Percentiles rank a stretch among this genome's conserved stretches.
Conservation (phyloP, 257 asterid species). For the Orobanche coerulescens region DNA sequence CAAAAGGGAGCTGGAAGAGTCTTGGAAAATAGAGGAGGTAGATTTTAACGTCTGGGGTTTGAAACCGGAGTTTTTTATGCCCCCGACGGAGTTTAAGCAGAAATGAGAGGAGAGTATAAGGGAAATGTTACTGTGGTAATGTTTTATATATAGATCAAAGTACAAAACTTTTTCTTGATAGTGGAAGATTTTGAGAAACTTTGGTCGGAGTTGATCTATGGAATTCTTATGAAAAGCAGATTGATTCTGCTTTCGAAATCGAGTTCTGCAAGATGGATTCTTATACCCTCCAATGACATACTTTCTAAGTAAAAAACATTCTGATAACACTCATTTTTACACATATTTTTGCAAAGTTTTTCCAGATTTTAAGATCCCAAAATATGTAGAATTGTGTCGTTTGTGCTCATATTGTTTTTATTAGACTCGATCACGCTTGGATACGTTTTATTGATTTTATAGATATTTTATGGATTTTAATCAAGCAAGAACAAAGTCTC, state of each 20-base stretch:
- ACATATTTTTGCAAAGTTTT: no score
- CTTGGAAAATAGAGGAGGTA: slow-evolving; percentile 84
- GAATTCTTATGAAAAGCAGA: background rate
- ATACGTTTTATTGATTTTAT: no score
- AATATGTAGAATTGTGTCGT: no score
- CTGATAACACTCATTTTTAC: no score
- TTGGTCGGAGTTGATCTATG: background rate
- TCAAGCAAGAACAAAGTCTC: no score
- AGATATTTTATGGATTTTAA: no score
- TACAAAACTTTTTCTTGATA: background rate
- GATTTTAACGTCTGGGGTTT: slow-evolving; percentile 66
- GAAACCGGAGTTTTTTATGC: slow-evolving; percentile 65
- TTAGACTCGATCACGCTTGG: no score
- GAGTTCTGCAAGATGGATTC: background rate
- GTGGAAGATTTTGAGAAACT: background rate
- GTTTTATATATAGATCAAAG: background rate
- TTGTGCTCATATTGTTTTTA: no score
- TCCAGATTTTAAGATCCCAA: no score
- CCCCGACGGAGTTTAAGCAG: slow-evolving; percentile 54
- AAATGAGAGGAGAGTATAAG: slow-evolving; percentile 7
- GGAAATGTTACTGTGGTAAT: background rate
- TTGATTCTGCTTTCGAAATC: background rate
- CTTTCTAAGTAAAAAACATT: no score
- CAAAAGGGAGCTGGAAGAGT: slow-evolving; percentile 69
- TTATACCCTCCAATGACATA: no score